A percentile compares a stretch with the other conserved stretches of the same genome.
These are phyloP conservation scores for Nannizzia gypsea DNA, from an alignment of 2,329 filamentous ascomycete genomes.

Conservation along the genomic window DNA sequence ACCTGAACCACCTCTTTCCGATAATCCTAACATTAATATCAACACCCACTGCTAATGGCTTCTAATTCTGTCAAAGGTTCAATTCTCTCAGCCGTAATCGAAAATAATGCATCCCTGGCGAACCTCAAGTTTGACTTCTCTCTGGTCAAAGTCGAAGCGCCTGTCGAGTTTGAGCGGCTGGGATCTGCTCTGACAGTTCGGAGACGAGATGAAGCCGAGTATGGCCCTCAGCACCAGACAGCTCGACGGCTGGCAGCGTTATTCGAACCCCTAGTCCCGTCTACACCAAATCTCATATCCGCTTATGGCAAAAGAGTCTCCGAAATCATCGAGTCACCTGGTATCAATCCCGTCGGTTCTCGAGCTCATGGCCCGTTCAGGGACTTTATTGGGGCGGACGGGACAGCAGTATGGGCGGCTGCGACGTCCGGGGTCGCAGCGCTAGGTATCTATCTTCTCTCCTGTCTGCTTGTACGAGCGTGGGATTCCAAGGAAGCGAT, in stretches of 20 bases:
- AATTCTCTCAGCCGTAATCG: slow-evolving; percentile 8
- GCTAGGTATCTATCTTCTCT: slow-evolving; percentile 24
- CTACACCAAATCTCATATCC: slow-evolving; percentile 22
- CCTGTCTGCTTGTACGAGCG: slow-evolving; percentile 23
- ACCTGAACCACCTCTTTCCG: too few relatives aligned
- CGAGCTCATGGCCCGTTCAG: slow-evolving; percentile 3
- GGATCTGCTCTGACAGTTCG: slow-evolving; percentile 21
- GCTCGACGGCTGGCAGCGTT: slow-evolving; percentile 31
- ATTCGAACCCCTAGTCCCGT: slow-evolving; percentile 25
- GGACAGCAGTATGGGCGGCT: slow-evolving; percentile 16
- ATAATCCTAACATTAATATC: neutral
- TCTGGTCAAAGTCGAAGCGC: slow-evolving; percentile 31
- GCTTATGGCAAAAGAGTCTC: slow-evolving; percentile 27
- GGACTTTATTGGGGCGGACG: slow-evolving; percentile 14
- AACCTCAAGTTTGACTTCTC: slow-evolving; percentile 35
- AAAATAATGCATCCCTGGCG: slow-evolving; percentile 15
- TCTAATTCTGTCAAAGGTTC: neutral
- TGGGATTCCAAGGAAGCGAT: slow-evolving; percentile 20
- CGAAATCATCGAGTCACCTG: slow-evolving; percentile 17
- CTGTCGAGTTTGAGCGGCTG: slow-evolving; percentile 25
- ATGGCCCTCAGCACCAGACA: slow-evolving; percentile 25
- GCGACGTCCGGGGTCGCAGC: slow-evolving; percentile 20
- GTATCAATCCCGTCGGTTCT: neutral
- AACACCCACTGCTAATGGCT: neutral
- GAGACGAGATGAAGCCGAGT: slow-evolving; percentile 27